Base-by-base conservation (phyloP, 1,284 basidiomycete genomes). In the Quambalaria eucalypti region DNA sequence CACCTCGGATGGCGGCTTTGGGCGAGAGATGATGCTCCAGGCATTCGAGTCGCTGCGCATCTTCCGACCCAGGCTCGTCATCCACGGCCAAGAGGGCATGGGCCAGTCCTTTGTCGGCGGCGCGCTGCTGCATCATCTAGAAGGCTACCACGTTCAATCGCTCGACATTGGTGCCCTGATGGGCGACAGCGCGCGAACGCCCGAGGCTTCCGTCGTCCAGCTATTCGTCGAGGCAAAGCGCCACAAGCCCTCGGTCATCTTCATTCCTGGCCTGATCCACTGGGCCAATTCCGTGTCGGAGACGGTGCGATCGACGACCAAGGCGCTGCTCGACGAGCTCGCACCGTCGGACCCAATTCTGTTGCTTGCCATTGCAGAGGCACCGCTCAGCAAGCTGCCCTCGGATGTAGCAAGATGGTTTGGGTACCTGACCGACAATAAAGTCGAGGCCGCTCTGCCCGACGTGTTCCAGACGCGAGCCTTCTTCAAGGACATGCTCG, bases 201-300 rank as follows among this genome's bases (percentile, higher is more conserved):
- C 85, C 2, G 95, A 99, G 78, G 88, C 93, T 1, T 85, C 88
- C 2, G 85, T 96, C 54, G 89, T 97, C 1, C 93, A 97, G 67
- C 81, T 96, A n/a, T 97, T 98, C 68, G 83, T 92, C 19, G 95
- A 99, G 76, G 95, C 95, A 0, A 97, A 96, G 76, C 85, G 95
- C 28, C 90, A 96, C 74, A 92, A 96, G 68, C 95, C 95, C 0
- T 92, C 90, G 0, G 85, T 98, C 40, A 82, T 98, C 49, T 98
- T 91, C 77, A 90, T 98, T 47, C 95, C 93, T 0, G 88, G 89
- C 0, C 80, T 98, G 1, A 76, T 84, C 0, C 84, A 87, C 6
- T 98, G 93, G 92, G 87, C 87, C 52, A 79, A 84, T 1, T 85
- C 90, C 1, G 82, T 98, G 8, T 83, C 86, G 0, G 92, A 97